These are phyloP conservation scores for Amylostereum chailletii DNA, from an alignment of 1,284 basidiomycete genomes.

Conservation along the genomic window DNA sequence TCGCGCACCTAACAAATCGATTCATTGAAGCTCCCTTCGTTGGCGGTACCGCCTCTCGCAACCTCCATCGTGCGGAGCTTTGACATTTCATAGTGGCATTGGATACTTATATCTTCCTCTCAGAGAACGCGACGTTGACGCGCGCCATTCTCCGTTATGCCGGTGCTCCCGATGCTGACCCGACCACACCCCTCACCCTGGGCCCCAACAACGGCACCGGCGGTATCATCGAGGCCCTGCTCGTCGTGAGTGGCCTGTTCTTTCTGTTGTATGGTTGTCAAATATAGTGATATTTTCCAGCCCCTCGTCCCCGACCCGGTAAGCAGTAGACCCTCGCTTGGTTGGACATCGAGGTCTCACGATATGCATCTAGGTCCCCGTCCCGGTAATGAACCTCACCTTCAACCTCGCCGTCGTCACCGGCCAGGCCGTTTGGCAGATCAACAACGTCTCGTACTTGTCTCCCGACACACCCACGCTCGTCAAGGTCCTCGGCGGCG, in stretches of 20 bases:
- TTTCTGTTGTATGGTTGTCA: too few species aligned
- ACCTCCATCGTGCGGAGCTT: slow-evolving; percentile 10
- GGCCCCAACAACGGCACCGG: neutral
- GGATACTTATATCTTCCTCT: neutral
- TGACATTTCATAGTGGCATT: neutral
- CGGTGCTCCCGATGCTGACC: slow-evolving; percentile 12
- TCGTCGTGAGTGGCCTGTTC: slow-evolving; percentile 7
- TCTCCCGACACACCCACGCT: slow-evolving; percentile 21
- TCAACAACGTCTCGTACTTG: neutral
- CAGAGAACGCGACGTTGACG: slow-evolving; percentile 3
- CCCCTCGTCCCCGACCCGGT: slow-evolving; percentile 9
- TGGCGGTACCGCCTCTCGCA: neutral
- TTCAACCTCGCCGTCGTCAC: slow-evolving; percentile 11
- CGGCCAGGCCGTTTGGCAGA: neutral
- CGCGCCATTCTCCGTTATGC: slow-evolving; percentile 10
- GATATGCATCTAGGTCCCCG: too few species aligned
- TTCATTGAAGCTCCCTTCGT: neutral
- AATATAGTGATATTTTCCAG: too few species aligned
- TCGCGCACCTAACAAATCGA: too few species aligned
- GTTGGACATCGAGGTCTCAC: too few species aligned
- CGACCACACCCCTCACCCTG: neutral
- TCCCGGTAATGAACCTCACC: slow-evolving; percentile 10
- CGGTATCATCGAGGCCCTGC: slow-evolving; percentile 10
- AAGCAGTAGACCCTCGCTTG: neutral
- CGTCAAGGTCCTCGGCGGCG: slow-evolving; percentile 19